Evolutionary conservation across 192 early-diverging fungal genomes (phyloP).

Genomic region (Martensiomyces pterosporus): DNA sequence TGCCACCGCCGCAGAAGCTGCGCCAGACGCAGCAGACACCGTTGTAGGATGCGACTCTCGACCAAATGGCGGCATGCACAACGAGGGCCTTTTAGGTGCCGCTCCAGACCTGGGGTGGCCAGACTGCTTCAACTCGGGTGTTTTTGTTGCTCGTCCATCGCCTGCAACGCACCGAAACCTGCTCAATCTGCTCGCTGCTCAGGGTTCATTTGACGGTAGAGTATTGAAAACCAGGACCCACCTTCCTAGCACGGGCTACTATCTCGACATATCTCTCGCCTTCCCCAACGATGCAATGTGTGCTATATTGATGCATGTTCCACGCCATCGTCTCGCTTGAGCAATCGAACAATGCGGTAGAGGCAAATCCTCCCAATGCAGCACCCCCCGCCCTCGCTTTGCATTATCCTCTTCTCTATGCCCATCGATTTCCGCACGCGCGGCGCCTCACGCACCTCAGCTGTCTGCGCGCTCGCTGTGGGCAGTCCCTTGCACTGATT

Average conservation of each 20-base stretch:
- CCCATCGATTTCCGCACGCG: no score
- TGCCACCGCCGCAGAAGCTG: constrained; percentile 1
- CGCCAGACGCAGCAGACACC: constrained; percentile 3
- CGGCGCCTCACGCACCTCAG: no score
- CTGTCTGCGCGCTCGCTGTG: no score
- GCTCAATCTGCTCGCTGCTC: constrained; percentile 28
- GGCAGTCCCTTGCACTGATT: no score
- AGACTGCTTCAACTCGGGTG: constrained; percentile 71
- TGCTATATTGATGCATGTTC: neutral
- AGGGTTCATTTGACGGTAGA: constrained; percentile 79
- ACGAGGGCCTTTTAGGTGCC: constrained; percentile 66
- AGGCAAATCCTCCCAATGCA: no score
- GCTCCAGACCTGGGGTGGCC: constrained; percentile 95
- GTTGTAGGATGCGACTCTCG: constrained; percentile 15
- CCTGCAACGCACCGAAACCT: constrained; percentile 49
- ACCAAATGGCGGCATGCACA: constrained; percentile 47
- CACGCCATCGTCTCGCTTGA: no score
- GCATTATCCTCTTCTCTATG: no score
- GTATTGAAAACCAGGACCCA: no score
- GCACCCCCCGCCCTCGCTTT: no score
- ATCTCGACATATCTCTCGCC: neutral
- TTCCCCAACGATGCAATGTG: neutral
- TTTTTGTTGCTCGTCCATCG: constrained; percentile 53
- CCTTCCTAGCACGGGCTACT: no score
- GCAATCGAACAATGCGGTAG: no score